Evolutionary conservation across 805 yeast genomes (phyloP).

Genomic region (Nematodospora valgi): DNA sequence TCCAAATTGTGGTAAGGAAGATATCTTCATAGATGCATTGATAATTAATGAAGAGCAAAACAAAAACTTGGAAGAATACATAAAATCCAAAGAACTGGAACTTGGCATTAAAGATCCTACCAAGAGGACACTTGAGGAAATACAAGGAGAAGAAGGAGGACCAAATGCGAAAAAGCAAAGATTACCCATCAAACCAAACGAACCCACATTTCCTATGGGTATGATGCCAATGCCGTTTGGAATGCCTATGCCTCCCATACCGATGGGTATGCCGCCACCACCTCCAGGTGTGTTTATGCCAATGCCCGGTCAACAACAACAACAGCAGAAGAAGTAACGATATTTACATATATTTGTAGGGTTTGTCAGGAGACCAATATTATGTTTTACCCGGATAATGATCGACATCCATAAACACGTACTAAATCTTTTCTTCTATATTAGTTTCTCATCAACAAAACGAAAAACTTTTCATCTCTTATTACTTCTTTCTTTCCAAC

Average conservation of each 20-base stretch:
- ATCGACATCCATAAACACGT: not conserved
- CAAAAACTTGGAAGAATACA: slow-evolving; percentile 49
- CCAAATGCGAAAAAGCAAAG: slow-evolving; percentile 13
- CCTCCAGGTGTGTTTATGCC: too few species aligned
- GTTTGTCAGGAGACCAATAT: not conserved
- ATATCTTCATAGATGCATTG: slow-evolving; percentile 72
- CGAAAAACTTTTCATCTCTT: not conserved
- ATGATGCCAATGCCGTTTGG: slow-evolving; percentile 20
- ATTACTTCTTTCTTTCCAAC: not conserved
- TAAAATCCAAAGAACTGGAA: slow-evolving; percentile 32
- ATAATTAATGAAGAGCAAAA: slow-evolving; percentile 59
- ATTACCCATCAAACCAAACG: too few species aligned
- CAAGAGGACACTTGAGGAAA: slow-evolving; percentile 15
- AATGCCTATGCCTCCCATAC: slow-evolving; percentile 2
- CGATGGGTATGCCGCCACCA: slow-evolving; percentile 7
- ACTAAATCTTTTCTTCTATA: not conserved
- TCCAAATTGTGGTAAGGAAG: slow-evolving; percentile 78
- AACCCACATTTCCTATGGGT: slow-evolving; percentile 13
- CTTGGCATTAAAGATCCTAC: slow-evolving; percentile 35
- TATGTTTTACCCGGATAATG: too few species aligned
- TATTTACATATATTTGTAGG: too few species aligned
- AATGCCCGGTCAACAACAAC: too few species aligned
- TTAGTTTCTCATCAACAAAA: not conserved
- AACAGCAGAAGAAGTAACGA: too few species aligned
- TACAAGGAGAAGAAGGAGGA: slow-evolving; percentile 11